Evolutionary conservation across 148 eudicot species (phyloP), one percentile per base, ranked within the genome.

Genomic region (Chenopodium album): DNA sequence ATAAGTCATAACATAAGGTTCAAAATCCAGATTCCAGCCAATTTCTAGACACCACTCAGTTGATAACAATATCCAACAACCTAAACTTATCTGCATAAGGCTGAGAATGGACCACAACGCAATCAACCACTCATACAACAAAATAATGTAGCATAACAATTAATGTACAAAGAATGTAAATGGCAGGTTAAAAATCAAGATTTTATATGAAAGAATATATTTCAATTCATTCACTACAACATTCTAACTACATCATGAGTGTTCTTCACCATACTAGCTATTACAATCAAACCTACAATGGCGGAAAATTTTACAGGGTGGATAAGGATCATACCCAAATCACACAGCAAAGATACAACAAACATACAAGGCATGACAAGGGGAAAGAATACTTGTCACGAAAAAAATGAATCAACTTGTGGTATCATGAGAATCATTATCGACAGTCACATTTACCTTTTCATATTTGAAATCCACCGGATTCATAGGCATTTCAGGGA

Each of bases 401-500:
- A 41, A 20, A 71, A 37, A 12, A 71, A 41, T 71, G 54, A 37
- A 64, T 62, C 80, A 87, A 34, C 81, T 89, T 76, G 83, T 81
- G 67, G 79, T 73, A 76, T 83, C 85, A 72, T 83, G 83, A 16
- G 84, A 75, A 81, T 76, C 76, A 79, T 89, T 84, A 26, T 84
- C 88, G 0, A 87, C 88, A 13, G 81, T 81, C 44, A 89, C 93
- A 81, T 86, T 78, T 44, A 92, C 87, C 88, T 88, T 92, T 56
- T 89, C 89, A 75, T 92, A 92, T 76, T 83, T 85, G 87, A 87
- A 87, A 75, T 88, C 86, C 67, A 82, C 83, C 0, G 80, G 81
- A 52, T 77, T 81, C 87, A 82, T 60, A 34, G 78, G 70, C 84
- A 80, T 60, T 62, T 89, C 89, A n/a, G 72, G 81, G 2, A 86